Evolutionary conservation across 176 grass and related monocot species (phyloP).

Genomic region (Carex kokanica): DNA sequence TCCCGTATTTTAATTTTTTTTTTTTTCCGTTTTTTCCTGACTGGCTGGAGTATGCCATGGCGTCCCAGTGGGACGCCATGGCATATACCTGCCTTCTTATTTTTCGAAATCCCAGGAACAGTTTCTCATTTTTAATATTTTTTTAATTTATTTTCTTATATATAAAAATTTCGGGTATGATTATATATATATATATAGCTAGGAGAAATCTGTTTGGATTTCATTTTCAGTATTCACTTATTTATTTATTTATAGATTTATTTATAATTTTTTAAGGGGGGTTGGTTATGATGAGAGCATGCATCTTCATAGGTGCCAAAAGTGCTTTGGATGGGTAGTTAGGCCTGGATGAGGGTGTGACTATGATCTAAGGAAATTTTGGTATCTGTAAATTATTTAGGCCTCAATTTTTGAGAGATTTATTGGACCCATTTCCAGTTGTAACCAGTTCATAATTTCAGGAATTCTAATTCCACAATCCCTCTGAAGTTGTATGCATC

Average conservation of each 20-base stretch:
- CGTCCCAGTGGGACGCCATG: no score
- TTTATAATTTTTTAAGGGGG: neutral
- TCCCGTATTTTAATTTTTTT: no score
- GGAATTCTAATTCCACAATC: neutral
- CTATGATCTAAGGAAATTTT: neutral
- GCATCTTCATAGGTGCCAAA: neutral
- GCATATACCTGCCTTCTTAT: no score
- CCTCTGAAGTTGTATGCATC: neutral
- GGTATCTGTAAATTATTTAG: neutral
- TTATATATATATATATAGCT: no score
- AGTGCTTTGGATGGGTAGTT: slow-evolving; percentile 4
- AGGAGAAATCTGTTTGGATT: neutral
- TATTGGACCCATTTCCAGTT: neutral
- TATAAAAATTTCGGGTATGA: no score
- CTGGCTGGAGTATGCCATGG: no score
- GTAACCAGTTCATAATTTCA: neutral
- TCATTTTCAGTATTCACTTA: neutral
- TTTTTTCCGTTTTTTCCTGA: no score
- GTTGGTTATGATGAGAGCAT: neutral
- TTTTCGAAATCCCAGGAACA: no score
- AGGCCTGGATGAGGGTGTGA: neutral
- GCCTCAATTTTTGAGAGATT: neutral
- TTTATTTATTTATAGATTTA: neutral
- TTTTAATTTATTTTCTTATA: no score
- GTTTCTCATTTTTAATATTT: no score